Evolutionary conservation across 352 stramenopile genomes (phyloP).

Genomic region (Blastocystis sp.): DNA sequence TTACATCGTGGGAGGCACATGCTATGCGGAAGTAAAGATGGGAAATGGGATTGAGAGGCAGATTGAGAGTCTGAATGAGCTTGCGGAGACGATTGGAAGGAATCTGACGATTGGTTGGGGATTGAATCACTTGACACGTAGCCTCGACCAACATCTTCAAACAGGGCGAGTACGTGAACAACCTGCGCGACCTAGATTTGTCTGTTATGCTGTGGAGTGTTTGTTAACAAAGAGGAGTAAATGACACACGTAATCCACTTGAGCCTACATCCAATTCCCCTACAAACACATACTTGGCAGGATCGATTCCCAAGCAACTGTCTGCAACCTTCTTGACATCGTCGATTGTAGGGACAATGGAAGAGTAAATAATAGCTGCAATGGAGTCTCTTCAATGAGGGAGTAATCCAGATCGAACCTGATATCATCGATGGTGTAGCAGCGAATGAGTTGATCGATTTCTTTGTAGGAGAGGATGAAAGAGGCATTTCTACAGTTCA

Average conservation of each 20-base stretch:
- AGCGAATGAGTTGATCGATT: neutral
- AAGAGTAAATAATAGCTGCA: neutral
- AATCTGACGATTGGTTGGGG: conserved; percentile 18
- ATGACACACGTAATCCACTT: neutral
- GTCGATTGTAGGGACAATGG: neutral
- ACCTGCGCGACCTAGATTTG: neutral
- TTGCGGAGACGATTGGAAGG: neutral
- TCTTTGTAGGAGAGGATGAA: neutral
- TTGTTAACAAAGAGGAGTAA: neutral
- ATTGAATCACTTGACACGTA: neutral
- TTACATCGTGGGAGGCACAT: conserved; percentile 22
- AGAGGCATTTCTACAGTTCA: neutral
- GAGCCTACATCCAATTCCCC: neutral
- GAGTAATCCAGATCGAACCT: neutral
- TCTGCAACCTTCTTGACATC: neutral
- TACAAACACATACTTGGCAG: neutral
- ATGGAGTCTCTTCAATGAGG: neutral
- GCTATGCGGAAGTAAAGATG: neutral
- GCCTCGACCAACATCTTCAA: conserved; percentile 5
- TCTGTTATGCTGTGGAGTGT: neutral
- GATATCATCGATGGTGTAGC: neutral
- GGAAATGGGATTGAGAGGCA: neutral
- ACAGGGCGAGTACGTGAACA: neutral
- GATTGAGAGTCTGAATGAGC: conserved; percentile 30
- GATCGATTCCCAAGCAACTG: neutral